Conservation (phyloP, 768 basidiomycete species). For the Tylopilus balloui region DNA sequence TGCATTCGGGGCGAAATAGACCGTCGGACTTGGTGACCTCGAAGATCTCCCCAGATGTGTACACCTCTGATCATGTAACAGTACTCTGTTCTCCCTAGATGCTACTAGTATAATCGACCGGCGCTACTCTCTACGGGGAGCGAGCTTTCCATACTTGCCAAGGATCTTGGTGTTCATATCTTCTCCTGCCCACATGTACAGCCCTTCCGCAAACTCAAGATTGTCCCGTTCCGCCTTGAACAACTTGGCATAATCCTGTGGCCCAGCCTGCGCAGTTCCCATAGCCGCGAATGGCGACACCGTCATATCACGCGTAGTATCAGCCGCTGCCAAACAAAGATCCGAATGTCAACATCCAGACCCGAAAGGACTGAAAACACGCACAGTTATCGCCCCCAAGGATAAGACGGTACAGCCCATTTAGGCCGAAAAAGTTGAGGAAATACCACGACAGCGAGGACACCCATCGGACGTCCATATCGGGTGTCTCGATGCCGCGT, state of each 20-base stretch:
- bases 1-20: conserved; percentile 9
- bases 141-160: conserved; percentile 66
- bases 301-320: conserved; percentile 71
- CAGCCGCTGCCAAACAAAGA: conserved; percentile 53
- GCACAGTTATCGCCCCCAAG: conserved; percentile 86
- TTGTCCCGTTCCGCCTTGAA: conserved; percentile 92
- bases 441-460: conserved; percentile 99
- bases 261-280: conserved; percentile 42
- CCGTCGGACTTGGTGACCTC: conserved; percentile 13
- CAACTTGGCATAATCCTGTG: conserved; percentile 84
- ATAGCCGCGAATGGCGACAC: conserved; percentile 61
- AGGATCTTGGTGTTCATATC: conserved; percentile 79
- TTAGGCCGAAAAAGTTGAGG: conserved; percentile 96
- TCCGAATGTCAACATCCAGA: conserved; percentile 14
- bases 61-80: conserved; percentile 27
- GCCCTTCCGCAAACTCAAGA: conserved; percentile 83
- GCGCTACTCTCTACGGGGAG: conserved; percentile 24
- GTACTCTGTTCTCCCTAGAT: conserved; percentile 11
- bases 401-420: conserved; percentile 90
- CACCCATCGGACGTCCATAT: conserved; percentile 99
- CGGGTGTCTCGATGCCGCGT: conserved; percentile 88
- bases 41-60: conserved; percentile 20
- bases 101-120: conserved; percentile 17
- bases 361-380: conserved; percentile 24
- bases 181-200: conserved; percentile 79